Base-by-base conservation (phyloP, 2,329 filamentous ascomycete genomes). In the Ceratocystiopsis brevicomis region DNA sequence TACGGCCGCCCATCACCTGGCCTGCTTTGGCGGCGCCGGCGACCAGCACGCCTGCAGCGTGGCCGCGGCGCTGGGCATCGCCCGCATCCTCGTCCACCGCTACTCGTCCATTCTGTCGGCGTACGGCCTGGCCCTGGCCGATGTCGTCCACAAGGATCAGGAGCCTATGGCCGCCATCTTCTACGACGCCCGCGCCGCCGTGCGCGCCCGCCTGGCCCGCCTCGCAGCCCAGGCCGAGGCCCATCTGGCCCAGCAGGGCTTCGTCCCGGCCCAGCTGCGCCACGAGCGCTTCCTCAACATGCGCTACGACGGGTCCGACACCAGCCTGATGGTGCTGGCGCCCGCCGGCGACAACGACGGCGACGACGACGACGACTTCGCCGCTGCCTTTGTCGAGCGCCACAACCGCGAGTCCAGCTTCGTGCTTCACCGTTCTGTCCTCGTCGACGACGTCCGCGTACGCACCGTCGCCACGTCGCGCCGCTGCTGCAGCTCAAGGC, bases 351-450 rank as follows among this genome's bases (percentile, higher is more conserved):
- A 11, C 33, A 62, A 69, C 13, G 81, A 71, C 48, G 64, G 59
- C 17, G 74, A 73, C 6, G 73, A 81, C 19, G 72, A 81, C 12
- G 90, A 81, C 81, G 79, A 78, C 1, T 95, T 87, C 59, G 83
- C 78, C 3, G 73, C 78, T 50, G 84, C 82, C 0, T 95, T 95
- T 52, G 66, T 92, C 19, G 76, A 77, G 53, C 83, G 93, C 52
- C 87, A 95, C 54, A 77, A 84, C 42, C 86, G 88, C 54, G 87
- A 95, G 55, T 95, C 94, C 55, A 85, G 85, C 0, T 95, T 95
- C 54, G 90, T 81, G 0, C 64, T 94, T 3, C 81, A 90, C 45
- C 69, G 86, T 43, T 82, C 93, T 50, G 82, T 94, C 43, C 86
- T 94, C 39, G 70, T 95, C 9, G 87, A 94, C 49, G 87, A 94